Evolutionary conservation across 306 rosid species (phyloP).

Genomic region (Sphenostylis stenocarpa): DNA sequence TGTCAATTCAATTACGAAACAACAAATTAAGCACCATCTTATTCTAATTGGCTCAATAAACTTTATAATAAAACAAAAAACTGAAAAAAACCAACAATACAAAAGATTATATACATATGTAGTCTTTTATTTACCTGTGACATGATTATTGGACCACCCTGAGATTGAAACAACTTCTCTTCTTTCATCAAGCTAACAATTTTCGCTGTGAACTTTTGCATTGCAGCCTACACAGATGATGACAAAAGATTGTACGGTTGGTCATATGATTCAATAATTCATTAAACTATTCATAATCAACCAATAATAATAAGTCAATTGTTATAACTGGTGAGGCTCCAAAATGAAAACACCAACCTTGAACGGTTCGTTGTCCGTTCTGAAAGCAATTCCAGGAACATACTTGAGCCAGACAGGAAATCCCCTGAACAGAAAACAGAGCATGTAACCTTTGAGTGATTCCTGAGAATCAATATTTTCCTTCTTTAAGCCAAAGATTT

Average conservation of each 20-base stretch:
- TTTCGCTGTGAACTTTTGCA: conserved; percentile 83
- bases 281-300: not conserved
- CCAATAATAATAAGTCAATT: not conserved
- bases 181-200: conserved; percentile 84
- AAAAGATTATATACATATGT: not conserved
- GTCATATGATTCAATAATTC: conserved; percentile 7
- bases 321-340: not conserved
- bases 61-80: not conserved
- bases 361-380: conserved; percentile 97
- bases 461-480: conserved; percentile 5
- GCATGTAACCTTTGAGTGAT: conserved; percentile 28
- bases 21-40: not conserved
- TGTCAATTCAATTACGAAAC: conserved; percentile 30
- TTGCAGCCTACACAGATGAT: conserved; percentile 61
- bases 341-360: conserved; percentile 54
- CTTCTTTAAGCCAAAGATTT: not conserved
- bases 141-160: conserved; percentile 94
- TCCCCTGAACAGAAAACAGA: conserved; percentile 78
- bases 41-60: conserved; percentile 13
- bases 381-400: conserved; percentile 82
- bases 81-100: not conserved
- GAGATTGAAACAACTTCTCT: conserved; percentile 70
- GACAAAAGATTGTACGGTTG: conserved; percentile 16
- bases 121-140: conserved; percentile 71
- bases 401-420: conserved; percentile 98